phyloP scores from a whole-genome alignment of 345 rosid species.

The Balakata baccata region DNA sequence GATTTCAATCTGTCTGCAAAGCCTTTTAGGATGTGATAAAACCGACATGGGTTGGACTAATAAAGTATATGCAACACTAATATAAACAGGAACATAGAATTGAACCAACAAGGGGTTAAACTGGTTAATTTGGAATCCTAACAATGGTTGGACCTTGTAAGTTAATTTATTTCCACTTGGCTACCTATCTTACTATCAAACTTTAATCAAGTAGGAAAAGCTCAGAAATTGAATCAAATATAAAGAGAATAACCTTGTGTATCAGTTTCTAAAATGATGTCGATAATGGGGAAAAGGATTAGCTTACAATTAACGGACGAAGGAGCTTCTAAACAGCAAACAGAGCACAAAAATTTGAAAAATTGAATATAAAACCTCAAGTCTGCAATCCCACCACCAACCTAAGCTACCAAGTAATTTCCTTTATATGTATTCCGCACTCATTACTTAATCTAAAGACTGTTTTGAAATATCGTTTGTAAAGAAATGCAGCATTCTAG shows the following conservation, averaged over 20 bases:
- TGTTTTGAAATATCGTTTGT: background rate
- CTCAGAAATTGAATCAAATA: background rate
- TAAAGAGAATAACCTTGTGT: background rate
- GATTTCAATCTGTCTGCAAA: no score
- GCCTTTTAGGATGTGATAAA: no score
- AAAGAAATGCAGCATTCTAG: background rate
- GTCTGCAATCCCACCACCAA: background rate
- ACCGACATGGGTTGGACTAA: no score
- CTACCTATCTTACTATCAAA: background rate
- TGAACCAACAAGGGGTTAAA: no score
- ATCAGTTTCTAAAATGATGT: background rate
- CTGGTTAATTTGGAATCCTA: no score
- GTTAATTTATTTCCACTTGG: background rate
- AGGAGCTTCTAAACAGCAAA: background rate
- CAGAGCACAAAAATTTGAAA: background rate
- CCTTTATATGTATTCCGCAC: background rate
- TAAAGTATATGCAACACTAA: no score
- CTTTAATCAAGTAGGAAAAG: background rate
- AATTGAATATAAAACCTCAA: background rate
- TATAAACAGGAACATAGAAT: no score
- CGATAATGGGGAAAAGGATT: background rate
- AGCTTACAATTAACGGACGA: background rate
- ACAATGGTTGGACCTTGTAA: background rate
- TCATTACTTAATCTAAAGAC: background rate
- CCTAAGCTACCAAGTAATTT: background rate